Evolutionary conservation across 768 basidiomycete species (phyloP).

Genomic region (Mycena chlorophos): DNA sequence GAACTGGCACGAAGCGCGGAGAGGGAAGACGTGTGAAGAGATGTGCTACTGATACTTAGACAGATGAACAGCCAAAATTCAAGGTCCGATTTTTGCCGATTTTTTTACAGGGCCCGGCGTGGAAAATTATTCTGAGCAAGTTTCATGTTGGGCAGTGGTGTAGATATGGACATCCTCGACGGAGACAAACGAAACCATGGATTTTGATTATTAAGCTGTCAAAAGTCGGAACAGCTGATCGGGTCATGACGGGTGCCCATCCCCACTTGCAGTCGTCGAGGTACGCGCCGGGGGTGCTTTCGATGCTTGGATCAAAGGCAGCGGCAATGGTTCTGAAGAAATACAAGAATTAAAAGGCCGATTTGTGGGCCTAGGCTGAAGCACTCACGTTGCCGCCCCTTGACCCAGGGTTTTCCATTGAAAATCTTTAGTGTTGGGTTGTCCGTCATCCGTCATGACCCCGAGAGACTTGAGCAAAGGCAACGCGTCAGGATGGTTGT

Average conservation of each 20-base stretch:
- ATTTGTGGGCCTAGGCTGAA: not conserved
- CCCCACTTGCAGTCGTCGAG: not conserved
- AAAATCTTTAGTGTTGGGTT: not conserved
- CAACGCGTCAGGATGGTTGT: not conserved
- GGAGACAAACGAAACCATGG: not conserved
- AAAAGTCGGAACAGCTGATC: not conserved
- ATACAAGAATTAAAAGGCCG: not conserved
- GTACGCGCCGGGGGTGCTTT: too few species aligned
- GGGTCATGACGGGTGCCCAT: not conserved
- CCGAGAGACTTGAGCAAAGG: not conserved
- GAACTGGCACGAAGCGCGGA: not conserved
- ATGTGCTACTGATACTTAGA: too few species aligned
- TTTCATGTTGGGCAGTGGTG: not conserved
- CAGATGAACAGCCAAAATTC: too few species aligned
- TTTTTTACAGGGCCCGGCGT: not conserved
- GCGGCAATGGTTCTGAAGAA: too few species aligned
- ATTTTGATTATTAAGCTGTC: not conserved
- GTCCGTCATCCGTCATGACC: not conserved
- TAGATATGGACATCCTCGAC: not conserved
- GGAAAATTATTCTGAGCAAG: not conserved
- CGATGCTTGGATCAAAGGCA: constrained; percentile 3
- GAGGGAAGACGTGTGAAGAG: not conserved
- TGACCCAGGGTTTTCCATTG: constrained; percentile 1
- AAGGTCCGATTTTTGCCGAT: not conserved
- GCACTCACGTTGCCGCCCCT: constrained; percentile 3